Evolutionary conservation across 345 rosid species (phyloP), one percentile per base, ranked within the genome.

Genomic region (Aquilaria sinensis): DNA sequence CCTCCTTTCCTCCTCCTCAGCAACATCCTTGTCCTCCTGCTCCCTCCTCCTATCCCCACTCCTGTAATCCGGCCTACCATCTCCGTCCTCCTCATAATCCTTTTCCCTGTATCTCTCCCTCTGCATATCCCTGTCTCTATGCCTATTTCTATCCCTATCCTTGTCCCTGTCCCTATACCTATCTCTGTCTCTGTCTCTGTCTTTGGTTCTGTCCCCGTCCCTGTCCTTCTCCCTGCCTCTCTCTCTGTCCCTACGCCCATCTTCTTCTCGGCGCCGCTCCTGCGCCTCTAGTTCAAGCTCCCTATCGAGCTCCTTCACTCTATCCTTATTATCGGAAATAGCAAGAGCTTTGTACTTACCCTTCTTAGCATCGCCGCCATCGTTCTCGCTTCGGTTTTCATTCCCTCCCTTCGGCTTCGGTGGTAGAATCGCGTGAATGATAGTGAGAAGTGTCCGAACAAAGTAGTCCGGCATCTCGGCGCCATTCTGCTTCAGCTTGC

Each of bases 381-480:
- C 80, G 0, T 58, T 67, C 2, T 74, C 84, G 57, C 60, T 72
- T 13, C 52, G 65, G 14, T 48, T 56, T 4, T 62, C 82, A 71
- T 72, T 80, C 67, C 78, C 79, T 1, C 76, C 69, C 52, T 80
- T 77, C 10, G 83, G 63, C 31, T 71, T 70, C 2, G 87, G 88
- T 3, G 98, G 96, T 53, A 87, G 79, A 66, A 93, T 90, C 50
- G 85, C 97, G 64, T 86, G 98, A 67, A 93, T 93, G 14, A 85
- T 84, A 6, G 84, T 84, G 10, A 90, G 70, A 31, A 93, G 77
- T 0, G 97, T 90, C 0, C 85, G 86, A 1, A 88, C 96, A 64
- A 93, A 86, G 70, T 88, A 93, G 70, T 93, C 98, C 0, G 98
- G 96, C 83, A 93, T 75, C 66, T 90, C 96, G 2, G 96, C 96